Evolutionary conservation across 169 alveolate species (phyloP), one percentile per base, ranked within the genome.

Genomic region (Plasmodium knowlesi): DNA sequence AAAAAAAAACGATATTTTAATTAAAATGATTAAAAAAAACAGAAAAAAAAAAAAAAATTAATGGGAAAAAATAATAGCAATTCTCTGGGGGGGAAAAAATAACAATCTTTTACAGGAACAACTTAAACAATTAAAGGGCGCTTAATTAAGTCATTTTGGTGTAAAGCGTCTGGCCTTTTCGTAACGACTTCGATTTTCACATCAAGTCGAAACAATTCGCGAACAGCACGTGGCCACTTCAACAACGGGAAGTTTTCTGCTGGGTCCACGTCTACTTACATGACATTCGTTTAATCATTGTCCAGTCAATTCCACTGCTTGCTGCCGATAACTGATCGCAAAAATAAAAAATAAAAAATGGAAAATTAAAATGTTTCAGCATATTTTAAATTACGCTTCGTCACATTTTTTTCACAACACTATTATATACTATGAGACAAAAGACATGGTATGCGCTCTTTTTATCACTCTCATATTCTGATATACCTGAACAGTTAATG

Each of bases 401-500:
- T 67, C 76, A 67, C 6, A 61, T 5, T 67, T 67, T 67, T 67
- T 67, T 25, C 41, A 67, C 37, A n/a, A 6, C n/a, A n/a, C 5
- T 22, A 5, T 67, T 67, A 67, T 67, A 39, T 67, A 67, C 32
- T 67, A 19, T 10, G 37, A 19, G 30, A n/a, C 14, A 67, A 19
- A 67, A 22, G 41, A n/a, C 19, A 67, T 28, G 41, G 76, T 67
- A n/a, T 0, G 84, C 25, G n/a, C 86, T 41, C 71, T 41, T 79
- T 81, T 41, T 79, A 10, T 25, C 53, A 74, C 54, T 81, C 83
- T 78, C 78, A 28, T 92, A 79, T 83, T 74, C 53, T 8, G 53
- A 92, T 61, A 43, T 92, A 41, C 94, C 96, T 19, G 97, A 94
- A 88, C 97, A 96, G 83, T 93, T 96, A 41, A 96, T 84, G 76